A percentile compares a stretch with the other conserved stretches of the same genome.
Conservation (phyloP, 139 green algal species). For the Chlorella sorokiniana region DNA sequence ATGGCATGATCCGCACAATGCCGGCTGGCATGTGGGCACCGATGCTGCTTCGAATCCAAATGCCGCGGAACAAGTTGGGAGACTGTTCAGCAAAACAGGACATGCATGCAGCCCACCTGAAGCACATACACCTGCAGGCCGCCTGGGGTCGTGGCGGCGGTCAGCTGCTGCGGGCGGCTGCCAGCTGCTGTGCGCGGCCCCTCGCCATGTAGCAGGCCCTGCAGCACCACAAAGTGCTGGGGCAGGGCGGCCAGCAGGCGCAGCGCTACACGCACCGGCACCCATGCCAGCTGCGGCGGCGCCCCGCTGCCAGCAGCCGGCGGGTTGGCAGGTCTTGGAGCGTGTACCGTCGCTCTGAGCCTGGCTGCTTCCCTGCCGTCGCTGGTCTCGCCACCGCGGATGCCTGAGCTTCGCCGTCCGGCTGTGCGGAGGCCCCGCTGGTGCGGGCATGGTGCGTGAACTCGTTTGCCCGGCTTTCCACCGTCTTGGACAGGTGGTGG, state of each 20-base stretch:
- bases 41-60: neutral
- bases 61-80: neutral
- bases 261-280: conserved; percentile 32
- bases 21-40: neutral
- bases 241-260: conserved; percentile 23
- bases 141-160: neutral
- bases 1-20: neutral
- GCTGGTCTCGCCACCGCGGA: neutral
- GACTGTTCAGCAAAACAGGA: neutral
- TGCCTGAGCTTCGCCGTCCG: too few relatives aligned
- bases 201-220: neutral
- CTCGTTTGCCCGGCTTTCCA: neutral
- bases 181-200: neutral
- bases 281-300: conserved; percentile 22
- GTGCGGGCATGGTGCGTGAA: too few relatives aligned
- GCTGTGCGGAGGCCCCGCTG: too few relatives aligned
- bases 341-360: neutral
- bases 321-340: neutral
- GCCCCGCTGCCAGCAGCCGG: conserved; percentile 3
- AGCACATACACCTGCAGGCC: neutral
- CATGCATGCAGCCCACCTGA: neutral
- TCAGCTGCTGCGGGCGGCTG: neutral
- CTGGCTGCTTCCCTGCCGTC: neutral
- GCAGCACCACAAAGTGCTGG: conserved; percentile 32
- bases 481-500: neutral